Conservation (phyloP, 805 yeast species). For the Pichia occidentalis region DNA sequence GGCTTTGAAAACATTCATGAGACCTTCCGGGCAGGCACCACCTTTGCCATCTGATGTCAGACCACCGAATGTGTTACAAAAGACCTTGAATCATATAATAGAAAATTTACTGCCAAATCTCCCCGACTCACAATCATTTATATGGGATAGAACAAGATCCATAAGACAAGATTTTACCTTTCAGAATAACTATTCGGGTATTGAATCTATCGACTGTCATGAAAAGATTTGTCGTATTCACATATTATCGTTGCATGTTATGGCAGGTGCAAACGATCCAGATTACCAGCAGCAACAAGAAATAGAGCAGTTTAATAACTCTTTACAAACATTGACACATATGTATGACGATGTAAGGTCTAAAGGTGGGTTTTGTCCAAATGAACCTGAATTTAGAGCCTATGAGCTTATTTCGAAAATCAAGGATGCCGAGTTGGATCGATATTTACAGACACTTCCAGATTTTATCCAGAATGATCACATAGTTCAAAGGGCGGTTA, state of each 20-base stretch:
- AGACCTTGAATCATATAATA: slow-evolving; percentile 66
- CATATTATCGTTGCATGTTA: slow-evolving; percentile 69
- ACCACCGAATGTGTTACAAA: slow-evolving; percentile 70
- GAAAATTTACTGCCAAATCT: slow-evolving; percentile 54
- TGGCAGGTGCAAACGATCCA: slow-evolving; percentile 60
- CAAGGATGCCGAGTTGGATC: slow-evolving; percentile 78
- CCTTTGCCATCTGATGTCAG: slow-evolving; percentile 96
- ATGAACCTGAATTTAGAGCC: slow-evolving; percentile 91
- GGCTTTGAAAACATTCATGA: slow-evolving; percentile 86
- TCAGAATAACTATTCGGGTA: slow-evolving; percentile 89
- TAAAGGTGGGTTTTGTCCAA: slow-evolving; percentile 61
- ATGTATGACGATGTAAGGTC: slow-evolving; percentile 76
- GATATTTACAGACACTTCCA: slow-evolving; percentile 68
- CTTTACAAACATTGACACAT: slow-evolving; percentile 81
- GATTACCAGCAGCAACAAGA: slow-evolving; percentile 95
- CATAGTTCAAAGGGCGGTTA: slow-evolving; percentile 63
- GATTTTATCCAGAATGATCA: slow-evolving; percentile 43
- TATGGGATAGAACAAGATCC: slow-evolving; percentile 97
- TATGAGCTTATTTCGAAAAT: slow-evolving; percentile 75
- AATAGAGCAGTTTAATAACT: slow-evolving; percentile 86
- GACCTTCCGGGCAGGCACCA: slow-evolving; percentile 98
- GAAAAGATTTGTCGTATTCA: slow-evolving; percentile 90
- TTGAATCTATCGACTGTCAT: slow-evolving; percentile 89
- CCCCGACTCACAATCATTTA: slow-evolving; percentile 81
- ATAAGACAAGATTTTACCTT: slow-evolving; percentile 95